Evolutionary conservation across 352 stramenopile species (phyloP).

Genomic region (Pythium folliculosum): DNA sequence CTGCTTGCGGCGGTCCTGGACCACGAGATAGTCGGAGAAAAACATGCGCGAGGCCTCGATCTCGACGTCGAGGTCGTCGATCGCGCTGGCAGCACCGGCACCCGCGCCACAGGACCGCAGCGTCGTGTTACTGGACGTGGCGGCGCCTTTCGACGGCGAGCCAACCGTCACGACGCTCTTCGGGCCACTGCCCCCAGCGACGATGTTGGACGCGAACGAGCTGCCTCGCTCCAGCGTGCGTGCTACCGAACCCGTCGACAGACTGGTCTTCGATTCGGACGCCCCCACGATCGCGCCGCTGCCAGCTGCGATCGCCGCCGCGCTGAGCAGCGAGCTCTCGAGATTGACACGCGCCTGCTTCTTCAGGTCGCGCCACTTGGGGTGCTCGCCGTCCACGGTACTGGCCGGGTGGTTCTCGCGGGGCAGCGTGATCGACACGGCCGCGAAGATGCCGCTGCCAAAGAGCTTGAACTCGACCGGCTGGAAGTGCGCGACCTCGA

Average conservation of each 20-base stretch:
- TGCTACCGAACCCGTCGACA: constrained; percentile 36
- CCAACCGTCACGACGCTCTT: constrained; percentile 11
- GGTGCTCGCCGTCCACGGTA: constrained; percentile 49
- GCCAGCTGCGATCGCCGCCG: constrained; percentile 24
- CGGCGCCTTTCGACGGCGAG: constrained; percentile 20
- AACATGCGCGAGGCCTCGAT: constrained; percentile 84
- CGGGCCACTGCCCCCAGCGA: constrained; percentile 8
- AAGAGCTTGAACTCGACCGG: constrained; percentile 90
- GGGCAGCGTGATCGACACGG: constrained; percentile 88
- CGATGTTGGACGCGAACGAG: constrained; percentile 28
- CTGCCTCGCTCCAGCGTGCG: constrained; percentile 39
- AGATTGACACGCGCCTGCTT: constrained; percentile 53
- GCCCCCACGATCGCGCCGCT: constrained; percentile 12
- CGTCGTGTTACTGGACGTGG: constrained; percentile 20
- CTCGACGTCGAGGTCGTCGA: constrained; percentile 81
- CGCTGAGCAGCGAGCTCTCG: constrained; percentile 36
- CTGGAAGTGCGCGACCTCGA: constrained; percentile 95
- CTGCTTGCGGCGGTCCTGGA: constrained; percentile 48
- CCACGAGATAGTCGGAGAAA: constrained; percentile 83
- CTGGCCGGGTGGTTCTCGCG: constrained; percentile 69
- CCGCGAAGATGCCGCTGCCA: constrained; percentile 89
- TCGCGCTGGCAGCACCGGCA: constrained; percentile 2
- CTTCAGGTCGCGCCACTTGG: constrained; percentile 77
- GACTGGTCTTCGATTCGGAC: constrained; percentile 59
- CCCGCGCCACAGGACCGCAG: constrained; percentile 16